Base-by-base conservation (phyloP, 148 eudicot genomes). In the Persicaria tinctoria region DNA sequence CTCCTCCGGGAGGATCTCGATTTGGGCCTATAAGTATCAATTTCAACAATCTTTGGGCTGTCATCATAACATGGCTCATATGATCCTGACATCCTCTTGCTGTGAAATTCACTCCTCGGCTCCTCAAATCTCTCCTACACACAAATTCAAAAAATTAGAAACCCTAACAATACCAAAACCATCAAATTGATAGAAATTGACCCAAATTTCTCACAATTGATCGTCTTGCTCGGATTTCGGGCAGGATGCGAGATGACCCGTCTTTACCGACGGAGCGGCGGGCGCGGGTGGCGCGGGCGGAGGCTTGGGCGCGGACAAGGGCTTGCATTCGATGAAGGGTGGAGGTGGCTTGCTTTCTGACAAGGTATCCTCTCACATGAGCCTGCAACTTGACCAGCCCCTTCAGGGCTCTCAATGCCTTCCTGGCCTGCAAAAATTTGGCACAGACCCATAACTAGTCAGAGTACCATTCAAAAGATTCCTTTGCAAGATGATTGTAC, bases 311-410 rank as follows among this genome's bases (percentile, higher is more conserved):
- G 75, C 98, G 76, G 38, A 91, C 72, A 5, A 94, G 88, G 51
- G 97, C 96, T 76, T 91, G 96, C 98, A 94, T 94, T 74, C 98
- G 81, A 7, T 85, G 88, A 32, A 94, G 88, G 70, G 97, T 94
- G 1, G 92, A 93, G 13, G 91, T 81, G 0, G 98, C 92, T 78
- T 87, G 85, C 72, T 94, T 94, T 38, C 98, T 77, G 0, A 94
- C 98, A 12, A 94, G 87, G 69, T 78, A 94, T 46, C 98, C 98
- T 72, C 98, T 74, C 48, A 94, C 96, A 51, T 84, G 90, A 68
- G 98, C 98, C 79, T 94, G 98, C 66, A 94, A 60, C 74, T 92
- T 94, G 57, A 94, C 98, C n/a, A 94, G 87, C 6, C 93, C 92
- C 80, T 83, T 94, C 4, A 94, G 70, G 13, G 98, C 98, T 81